Percentiles rank a stretch among this genome's conserved stretches.
phyloP scores from a whole-genome alignment of 148 eudicot species.

The Arbutus unedo region DNA sequence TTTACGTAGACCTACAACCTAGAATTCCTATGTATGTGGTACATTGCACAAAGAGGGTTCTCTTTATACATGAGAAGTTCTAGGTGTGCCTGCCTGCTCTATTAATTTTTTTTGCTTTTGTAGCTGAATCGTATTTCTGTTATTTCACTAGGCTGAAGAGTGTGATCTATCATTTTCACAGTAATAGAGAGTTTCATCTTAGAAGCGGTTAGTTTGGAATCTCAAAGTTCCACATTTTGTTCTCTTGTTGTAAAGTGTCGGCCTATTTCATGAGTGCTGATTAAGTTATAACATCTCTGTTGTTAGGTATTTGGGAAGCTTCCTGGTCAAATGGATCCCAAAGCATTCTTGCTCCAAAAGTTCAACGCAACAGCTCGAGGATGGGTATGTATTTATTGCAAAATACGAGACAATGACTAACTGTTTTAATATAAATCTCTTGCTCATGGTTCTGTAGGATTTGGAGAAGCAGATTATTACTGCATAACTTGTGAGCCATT shows the following conservation, averaged over 20 bases:
- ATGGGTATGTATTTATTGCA: slow-evolving; percentile 42
- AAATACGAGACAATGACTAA: neutral
- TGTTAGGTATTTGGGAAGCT: slow-evolving; percentile 89
- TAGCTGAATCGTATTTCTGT: neutral
- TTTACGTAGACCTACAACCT: neutral
- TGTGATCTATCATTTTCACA: slow-evolving; percentile 75
- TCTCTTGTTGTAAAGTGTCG: slow-evolving; percentile 11
- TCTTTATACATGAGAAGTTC: neutral
- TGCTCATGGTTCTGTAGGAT: too few species aligned
- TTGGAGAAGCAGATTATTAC: neutral
- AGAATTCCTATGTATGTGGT: neutral
- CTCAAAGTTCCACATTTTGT: neutral
- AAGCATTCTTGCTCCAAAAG: slow-evolving; percentile 90
- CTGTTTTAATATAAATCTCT: too few species aligned
- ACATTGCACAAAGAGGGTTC: neutral
- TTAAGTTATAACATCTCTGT: slow-evolving; percentile 8
- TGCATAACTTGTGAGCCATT: neutral
- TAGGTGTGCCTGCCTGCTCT: neutral
- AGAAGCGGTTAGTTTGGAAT: slow-evolving; percentile 64
- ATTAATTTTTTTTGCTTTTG: neutral
- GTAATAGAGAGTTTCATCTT: slow-evolving; percentile 72
- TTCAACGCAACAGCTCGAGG: slow-evolving; percentile 74
- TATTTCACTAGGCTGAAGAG: slow-evolving; percentile 61
- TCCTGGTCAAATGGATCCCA: slow-evolving; percentile 97
- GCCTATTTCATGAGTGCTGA: slow-evolving; percentile 6